Conservation (phyloP, 495 filamentous ascomycete genomes). For the Corynascus novoguineensis region DNA sequence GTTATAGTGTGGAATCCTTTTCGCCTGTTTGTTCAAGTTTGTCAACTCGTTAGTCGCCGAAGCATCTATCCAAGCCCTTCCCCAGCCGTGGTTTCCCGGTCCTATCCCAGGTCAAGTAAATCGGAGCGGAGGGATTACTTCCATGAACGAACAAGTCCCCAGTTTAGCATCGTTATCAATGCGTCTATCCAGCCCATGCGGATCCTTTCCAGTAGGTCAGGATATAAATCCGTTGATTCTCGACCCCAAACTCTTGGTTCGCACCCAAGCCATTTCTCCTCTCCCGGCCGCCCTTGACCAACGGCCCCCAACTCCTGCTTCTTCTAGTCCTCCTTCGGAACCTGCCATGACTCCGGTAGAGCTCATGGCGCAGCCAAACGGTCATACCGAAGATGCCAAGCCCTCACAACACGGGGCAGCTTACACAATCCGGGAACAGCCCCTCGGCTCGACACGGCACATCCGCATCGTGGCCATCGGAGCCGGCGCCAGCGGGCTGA, state of each 20-base stretch:
- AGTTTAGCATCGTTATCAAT: not conserved
- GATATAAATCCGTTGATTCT: conserved; percentile 2
- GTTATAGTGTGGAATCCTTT: not conserved
- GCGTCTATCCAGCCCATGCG: not conserved
- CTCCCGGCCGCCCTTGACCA: not conserved
- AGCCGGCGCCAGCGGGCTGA: conserved; percentile 46
- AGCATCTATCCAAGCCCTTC: conserved; percentile 5
- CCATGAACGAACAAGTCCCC: not conserved
- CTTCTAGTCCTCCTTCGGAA: conserved; percentile 5
- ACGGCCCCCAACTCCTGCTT: not conserved
- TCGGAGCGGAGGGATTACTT: conserved; percentile 2
- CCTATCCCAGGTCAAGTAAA: not conserved
- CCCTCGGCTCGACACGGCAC: conserved; percentile 39
- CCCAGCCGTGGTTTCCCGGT: conserved; percentile 6
- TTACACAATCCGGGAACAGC: conserved; percentile 39
- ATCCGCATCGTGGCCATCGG: conserved; percentile 47
- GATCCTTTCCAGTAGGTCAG: not conserved
- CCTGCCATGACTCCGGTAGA: conserved; percentile 16
- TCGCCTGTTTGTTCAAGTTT: not conserved
- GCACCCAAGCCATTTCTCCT: not conserved
- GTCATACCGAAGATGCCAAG: conserved; percentile 1
- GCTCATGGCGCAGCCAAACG: conserved; percentile 7
- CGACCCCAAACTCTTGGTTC: not conserved
- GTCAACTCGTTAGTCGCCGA: not conserved
- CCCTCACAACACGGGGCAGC: conserved; percentile 8